Base-by-base conservation (phyloP, 176 grass and related monocot species). In the Thinopyrum elongatum region DNA sequence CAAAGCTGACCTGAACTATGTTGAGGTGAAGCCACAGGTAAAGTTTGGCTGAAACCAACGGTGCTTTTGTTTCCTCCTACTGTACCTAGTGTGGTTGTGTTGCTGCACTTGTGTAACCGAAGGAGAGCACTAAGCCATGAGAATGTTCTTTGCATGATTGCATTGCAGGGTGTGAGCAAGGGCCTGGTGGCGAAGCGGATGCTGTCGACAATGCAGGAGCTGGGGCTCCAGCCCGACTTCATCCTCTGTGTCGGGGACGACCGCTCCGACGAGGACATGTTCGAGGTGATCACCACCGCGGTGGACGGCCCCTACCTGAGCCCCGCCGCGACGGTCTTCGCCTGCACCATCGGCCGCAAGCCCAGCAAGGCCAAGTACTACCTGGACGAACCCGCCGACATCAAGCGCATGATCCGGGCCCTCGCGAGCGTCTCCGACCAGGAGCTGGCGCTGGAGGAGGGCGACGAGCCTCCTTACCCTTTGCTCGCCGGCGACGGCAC, bases 331-430 rank as follows among this genome's bases (percentile, higher is more conserved):
- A 88, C 89, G 68, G 95, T 98, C 31, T 98, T 98, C 17, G 95
- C 95, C 28, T 98, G 93, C 88, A 98, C 95, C 0, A 91, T 98
- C 4, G 93, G 95, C n/a, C 91, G 88, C 49, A 95, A 92, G 61
- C 95, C 95, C 34, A 98, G 95, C 86, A 98, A 98, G 55, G 95
- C 95, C 25, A 98, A 98, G 86, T 98, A 95, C 86, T 98, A 98
- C 77, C 90, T 98, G 46, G 95, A 98, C 14, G 95, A 98, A 47
- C 83, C 93, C 0, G 55, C 86, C 0, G 95, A 98, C 85, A 95
- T 95, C 59, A 89, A 88, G 25, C 88, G 91, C 62, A 83, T 98
- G 36, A 87, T 98, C 86, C 86, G 91, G 53, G 93, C 91, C 23
- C 91, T 98, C 15, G 95, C 95, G 41, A 82, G 23, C 13, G 95